Evolutionary conservation across 2,329 filamentous ascomycete species (phyloP).

Genomic region (Helotiales sp.): DNA sequence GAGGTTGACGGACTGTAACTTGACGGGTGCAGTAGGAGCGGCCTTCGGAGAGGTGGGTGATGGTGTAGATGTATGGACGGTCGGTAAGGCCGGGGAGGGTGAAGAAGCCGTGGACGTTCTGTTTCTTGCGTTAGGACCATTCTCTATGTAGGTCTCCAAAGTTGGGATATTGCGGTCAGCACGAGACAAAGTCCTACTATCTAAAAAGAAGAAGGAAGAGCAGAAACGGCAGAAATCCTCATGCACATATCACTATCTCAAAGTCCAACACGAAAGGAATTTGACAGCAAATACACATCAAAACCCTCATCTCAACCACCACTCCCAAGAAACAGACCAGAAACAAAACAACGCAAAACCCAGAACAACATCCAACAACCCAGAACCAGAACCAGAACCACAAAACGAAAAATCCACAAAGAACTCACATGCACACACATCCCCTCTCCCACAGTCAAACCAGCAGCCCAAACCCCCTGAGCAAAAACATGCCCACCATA

Average conservation of each 20-base stretch:
- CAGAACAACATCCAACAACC: neutral
- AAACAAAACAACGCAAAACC: neutral
- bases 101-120: slow-evolving; percentile 53
- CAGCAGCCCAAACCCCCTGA: slow-evolving; percentile 43
- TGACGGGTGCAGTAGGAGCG: slow-evolving; percentile 50
- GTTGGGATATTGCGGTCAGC: too few relatives aligned
- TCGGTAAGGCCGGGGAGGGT: slow-evolving; percentile 47
- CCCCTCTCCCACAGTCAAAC: slow-evolving; percentile 35
- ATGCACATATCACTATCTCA: too few relatives aligned
- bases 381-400: neutral
- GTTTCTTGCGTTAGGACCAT: too few relatives aligned
- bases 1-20: slow-evolving; percentile 50
- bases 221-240: too few relatives aligned
- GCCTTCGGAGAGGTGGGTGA: slow-evolving; percentile 45
- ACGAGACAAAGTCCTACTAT: too few relatives aligned
- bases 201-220: too few relatives aligned
- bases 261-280: too few relatives aligned
- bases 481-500: slow-evolving; percentile 48
- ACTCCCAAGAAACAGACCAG: neutral
- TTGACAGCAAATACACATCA: neutral
- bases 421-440: slow-evolving; percentile 44
- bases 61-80: slow-evolving; percentile 54
- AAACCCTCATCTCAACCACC: neutral
- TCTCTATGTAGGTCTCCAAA: too few relatives aligned
- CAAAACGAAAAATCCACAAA: neutral